Evolutionary conservation across 2,329 filamentous ascomycete species (phyloP), one percentile per base, ranked within the genome.

Genomic region (Cladophialophora immunda): DNA sequence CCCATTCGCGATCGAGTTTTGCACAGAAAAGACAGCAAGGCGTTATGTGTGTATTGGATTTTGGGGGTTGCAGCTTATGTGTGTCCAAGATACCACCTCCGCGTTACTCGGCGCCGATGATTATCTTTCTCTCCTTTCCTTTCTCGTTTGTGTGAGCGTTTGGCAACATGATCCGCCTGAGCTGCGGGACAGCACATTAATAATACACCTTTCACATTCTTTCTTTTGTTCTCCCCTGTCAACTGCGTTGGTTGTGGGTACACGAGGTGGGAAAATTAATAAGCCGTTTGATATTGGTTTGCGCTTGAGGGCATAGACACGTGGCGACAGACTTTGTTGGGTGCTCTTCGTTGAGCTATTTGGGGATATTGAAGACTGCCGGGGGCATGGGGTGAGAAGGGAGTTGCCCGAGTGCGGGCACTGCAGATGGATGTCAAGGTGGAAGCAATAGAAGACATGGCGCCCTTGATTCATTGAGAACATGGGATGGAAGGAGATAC

Each of bases 11-110:
- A 57, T 29, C n/a, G 57, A 32, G 30, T 36, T 61, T 62, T 60
- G 50, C 36, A n/a, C 41, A 32, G 54, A 41, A 60, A 61, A 61
- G 58, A 60, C 34, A 63, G 64, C 64, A 63, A 34, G 64, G 64
- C 64, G 64, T 67, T 41, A 11, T 67, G n/a, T 58, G n/a, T 54
- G 29, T 53, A 36, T 41, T 34, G 55, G 32, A 29, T 56, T 58
- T 32, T 53, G 50, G 65, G 62, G 57, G 55, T 65, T 65, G 54
- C 53, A 58, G 36, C 56, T 52, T 41, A 59, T 66, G 63, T 63
- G 63, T 60, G 30, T 60, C 56, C 50, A 59, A 68, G 67, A 68
- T 68, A 68, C 67, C 67, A 68, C 64, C 25, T 68, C 41, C 60
- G 59, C 63, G 63, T 64, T 61, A 56, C 9, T 22, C 29, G 38